phyloP scores from a whole-genome alignment of 495 filamentous ascomycete genomes.

The Podospora pseudoanserina region DNA sequence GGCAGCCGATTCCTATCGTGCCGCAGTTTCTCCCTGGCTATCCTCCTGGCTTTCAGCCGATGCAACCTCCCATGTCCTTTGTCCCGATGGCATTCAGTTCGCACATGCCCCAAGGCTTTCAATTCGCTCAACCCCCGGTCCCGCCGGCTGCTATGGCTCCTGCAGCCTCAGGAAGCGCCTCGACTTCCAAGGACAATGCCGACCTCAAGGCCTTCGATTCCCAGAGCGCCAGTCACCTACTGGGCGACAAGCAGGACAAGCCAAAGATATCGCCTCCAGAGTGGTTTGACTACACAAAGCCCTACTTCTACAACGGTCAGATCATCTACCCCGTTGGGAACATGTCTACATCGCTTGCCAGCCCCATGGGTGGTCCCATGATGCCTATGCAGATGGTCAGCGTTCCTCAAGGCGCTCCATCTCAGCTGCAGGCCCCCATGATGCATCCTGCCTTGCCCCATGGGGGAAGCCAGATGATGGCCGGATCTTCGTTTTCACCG shows the following conservation, averaged over 20 bases:
- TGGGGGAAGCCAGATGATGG: slow-evolving; percentile 15
- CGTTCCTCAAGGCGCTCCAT: slow-evolving; percentile 20
- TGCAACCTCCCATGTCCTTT: slow-evolving; percentile 28
- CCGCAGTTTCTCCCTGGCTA: slow-evolving; percentile 28
- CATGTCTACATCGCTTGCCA: background rate
- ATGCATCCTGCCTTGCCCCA: slow-evolving; percentile 8
- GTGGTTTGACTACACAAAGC: slow-evolving; percentile 43
- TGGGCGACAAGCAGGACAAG: slow-evolving; percentile 34
- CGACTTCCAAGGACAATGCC: slow-evolving; percentile 26
- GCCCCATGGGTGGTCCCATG: slow-evolving; percentile 16
- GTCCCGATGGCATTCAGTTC: slow-evolving; percentile 33
- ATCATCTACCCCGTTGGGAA: slow-evolving; percentile 42
- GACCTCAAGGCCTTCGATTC: slow-evolving; percentile 24
- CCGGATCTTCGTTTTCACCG: slow-evolving; percentile 14
- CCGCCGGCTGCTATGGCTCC: slow-evolving; percentile 12
- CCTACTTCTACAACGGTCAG: slow-evolving; percentile 48
- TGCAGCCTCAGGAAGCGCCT: slow-evolving; percentile 4
- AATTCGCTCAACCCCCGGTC: slow-evolving; percentile 18
- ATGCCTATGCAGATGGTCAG: slow-evolving; percentile 27
- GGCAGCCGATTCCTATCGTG: slow-evolving; percentile 22
- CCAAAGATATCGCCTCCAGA: slow-evolving; percentile 44
- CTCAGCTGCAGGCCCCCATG: slow-evolving; percentile 16
- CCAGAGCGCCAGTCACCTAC: slow-evolving; percentile 28
- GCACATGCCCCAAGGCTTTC: slow-evolving; percentile 24
- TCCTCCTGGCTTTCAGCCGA: slow-evolving; percentile 28